Base-by-base conservation (phyloP, 306 rosid species). In the Chamaecrista fasciculata region DNA sequence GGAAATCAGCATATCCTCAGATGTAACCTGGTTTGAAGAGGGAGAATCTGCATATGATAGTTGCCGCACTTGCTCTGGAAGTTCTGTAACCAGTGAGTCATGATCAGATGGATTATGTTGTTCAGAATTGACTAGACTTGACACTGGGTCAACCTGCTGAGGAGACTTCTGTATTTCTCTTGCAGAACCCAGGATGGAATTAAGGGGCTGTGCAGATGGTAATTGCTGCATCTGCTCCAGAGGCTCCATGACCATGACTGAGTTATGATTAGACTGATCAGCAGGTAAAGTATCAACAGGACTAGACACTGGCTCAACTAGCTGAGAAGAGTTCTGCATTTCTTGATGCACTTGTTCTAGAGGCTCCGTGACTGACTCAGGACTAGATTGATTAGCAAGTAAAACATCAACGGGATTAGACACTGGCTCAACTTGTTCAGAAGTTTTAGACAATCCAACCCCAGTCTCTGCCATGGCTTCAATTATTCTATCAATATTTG, bases 21-120 rank as follows among this genome's bases (percentile, higher is more conserved):
- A 31, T 53, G 47, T 44, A 77, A 24, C 11, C 50, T 14, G 59
- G 62, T 55, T 51, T 31, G 62, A 74, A 57, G 66, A 37, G 24
- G 59, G 73, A 68, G 79, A 64, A 69, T 77, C 79, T 42, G 75
- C 37, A 33, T 81, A 33, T 62, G 74, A 72, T 7, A 59, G 18
- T 51, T 64, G 67, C 62, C 40, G 81, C 74, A 53, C 59, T 70
- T 64, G 80, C 55, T 50, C 76, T 42, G 18, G 62, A 64, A 85
- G 83, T 66, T 79, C 85, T 33, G 28, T 60, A 53, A 18, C 19
- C 18, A 28, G 71, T 36, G n/a, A n/a, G n/a, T n/a, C n/a, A n/a
- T n/a, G n/a, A n/a, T n/a, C n/a, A n/a, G n/a, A n/a, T n/a, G n/a
- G n/a, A n/a, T n/a, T n/a, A n/a, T n/a, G n/a, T n/a, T n/a, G n/a